These are phyloP conservation scores for Fusarium tuaranense DNA, from an alignment of 2,329 filamentous ascomycete genomes.

Conservation along the genomic window DNA sequence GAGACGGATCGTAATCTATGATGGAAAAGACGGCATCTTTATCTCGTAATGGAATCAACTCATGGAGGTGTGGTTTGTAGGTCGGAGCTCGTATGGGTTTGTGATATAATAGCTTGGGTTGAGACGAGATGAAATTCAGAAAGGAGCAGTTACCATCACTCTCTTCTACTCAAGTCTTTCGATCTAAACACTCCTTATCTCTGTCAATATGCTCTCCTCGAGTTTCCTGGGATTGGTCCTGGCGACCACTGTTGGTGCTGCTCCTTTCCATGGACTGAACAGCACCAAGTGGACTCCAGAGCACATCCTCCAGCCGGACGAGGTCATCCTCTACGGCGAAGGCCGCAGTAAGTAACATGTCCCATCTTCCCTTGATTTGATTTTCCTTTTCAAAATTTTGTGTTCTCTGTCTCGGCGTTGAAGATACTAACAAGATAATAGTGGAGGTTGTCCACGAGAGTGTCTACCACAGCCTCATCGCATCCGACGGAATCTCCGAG, in stretches of 20 bases:
- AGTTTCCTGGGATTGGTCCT: neutral
- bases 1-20: slow-evolving; percentile 4
- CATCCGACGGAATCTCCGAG: neutral
- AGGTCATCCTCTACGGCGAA: slow-evolving; percentile 32
- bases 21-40: neutral
- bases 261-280: slow-evolving; percentile 24
- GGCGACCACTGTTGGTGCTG: slow-evolving; percentile 14
- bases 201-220: neutral
- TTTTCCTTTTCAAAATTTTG: neutral
- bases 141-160: neutral
- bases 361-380: neutral
- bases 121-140: neutral
- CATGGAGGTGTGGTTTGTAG: neutral
- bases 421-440: neutral
- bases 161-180: neutral
- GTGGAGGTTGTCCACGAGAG: slow-evolving; percentile 26
- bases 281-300: slow-evolving; percentile 30
- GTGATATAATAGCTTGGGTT: neutral
- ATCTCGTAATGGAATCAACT: neutral
- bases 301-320: slow-evolving; percentile 22
- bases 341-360: slow-evolving; percentile 14
- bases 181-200: neutral
- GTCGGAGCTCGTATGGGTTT: neutral
- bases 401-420: too few species aligned
- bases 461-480: slow-evolving; percentile 19